These are phyloP conservation scores for Hypsizygus marmoreus DNA, from an alignment of 768 basidiomycete species.

Conservation along the genomic window DNA sequence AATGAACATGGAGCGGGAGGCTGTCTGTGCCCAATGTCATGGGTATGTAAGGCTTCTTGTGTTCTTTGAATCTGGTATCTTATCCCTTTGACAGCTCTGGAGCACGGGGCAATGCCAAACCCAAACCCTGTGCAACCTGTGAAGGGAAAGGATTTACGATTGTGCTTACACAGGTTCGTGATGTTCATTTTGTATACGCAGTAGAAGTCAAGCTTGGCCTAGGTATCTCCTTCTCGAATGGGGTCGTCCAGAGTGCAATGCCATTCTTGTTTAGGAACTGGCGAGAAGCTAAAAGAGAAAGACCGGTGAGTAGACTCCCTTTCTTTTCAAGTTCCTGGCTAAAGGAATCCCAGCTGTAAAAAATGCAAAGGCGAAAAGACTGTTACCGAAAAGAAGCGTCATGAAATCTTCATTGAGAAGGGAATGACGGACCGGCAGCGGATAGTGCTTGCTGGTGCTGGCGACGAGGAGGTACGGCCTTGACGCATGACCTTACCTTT, in stretches of 20 bases:
- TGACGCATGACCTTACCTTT: background rate
- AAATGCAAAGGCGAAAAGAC: conserved; percentile 91
- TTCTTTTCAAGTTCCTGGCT: background rate
- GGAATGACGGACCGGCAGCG: conserved; percentile 84
- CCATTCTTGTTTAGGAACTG: conserved; percentile 67
- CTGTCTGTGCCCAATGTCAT: conserved; percentile 76
- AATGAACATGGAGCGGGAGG: conserved; percentile 86
- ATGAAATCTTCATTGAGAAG: conserved; percentile 84
- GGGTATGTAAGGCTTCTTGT: conserved; percentile 52
- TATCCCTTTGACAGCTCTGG: conserved; percentile 66
- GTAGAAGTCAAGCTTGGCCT: conserved; percentile 1
- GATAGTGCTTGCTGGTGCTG: conserved; percentile 89
- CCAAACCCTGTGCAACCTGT: conserved; percentile 79
- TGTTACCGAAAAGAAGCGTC: conserved; percentile 84
- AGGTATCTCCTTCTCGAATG: conserved; percentile 48
- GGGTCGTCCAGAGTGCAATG: conserved; percentile 60
- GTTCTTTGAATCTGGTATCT: conserved; percentile 3
- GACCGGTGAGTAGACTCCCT: conserved; percentile 56
- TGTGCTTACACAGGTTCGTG: conserved; percentile 53
- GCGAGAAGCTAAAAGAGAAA: conserved; percentile 78
- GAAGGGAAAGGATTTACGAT: conserved; percentile 81
- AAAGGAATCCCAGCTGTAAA: conserved; percentile 67
- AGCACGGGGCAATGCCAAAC: conserved; percentile 80
- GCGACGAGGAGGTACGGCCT: conserved; percentile 77
- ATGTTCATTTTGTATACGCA: background rate